Evolutionary conservation across 345 rosid genomes (phyloP).

Genomic region (Bruguiera parviflora): DNA sequence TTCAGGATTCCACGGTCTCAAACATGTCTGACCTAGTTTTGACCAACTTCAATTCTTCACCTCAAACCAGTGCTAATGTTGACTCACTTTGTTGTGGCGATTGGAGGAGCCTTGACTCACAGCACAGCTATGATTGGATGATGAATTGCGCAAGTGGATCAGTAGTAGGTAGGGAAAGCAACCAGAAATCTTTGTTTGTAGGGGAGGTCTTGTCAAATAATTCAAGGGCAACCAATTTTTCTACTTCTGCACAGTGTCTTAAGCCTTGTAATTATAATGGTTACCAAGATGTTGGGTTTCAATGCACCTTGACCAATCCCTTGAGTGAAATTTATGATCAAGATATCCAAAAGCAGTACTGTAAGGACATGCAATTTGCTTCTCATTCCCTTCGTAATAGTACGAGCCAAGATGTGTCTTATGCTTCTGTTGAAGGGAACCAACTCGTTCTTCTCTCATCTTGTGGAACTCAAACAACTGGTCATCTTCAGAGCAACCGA

Average conservation of each 20-base stretch:
- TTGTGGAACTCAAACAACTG: constrained; percentile 26
- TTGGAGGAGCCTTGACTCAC: constrained; percentile 31
- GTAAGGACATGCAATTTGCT: constrained; percentile 21
- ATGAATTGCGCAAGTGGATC: constrained; percentile 40
- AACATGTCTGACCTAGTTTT: constrained; percentile 23
- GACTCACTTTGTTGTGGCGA: constrained; percentile 32
- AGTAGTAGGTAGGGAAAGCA: constrained; percentile 24
- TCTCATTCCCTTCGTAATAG: constrained; percentile 23
- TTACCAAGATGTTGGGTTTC: constrained; percentile 26
- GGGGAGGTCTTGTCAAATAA: constrained; percentile 43
- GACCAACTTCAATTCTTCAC: constrained; percentile 8
- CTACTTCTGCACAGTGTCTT: constrained; percentile 21
- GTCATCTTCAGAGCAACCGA: constrained; percentile 5
- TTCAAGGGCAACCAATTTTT: constrained; percentile 18
- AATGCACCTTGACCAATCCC: constrained; percentile 19
- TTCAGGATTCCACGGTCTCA: constrained; percentile 14
- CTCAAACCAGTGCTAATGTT: constrained; percentile 8
- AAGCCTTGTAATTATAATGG: constrained; percentile 18
- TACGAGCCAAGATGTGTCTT: constrained; percentile 30
- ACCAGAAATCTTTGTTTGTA: constrained; percentile 31
- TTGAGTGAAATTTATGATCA: constrained; percentile 29
- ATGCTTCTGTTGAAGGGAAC: constrained; percentile 26
- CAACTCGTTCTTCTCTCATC: constrained; percentile 32
- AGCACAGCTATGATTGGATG: constrained; percentile 39
- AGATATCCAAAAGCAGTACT: constrained; percentile 18